Conservation (phyloP, 2,329 filamentous ascomycete genomes). For the Grosmannia serpens region DNA sequence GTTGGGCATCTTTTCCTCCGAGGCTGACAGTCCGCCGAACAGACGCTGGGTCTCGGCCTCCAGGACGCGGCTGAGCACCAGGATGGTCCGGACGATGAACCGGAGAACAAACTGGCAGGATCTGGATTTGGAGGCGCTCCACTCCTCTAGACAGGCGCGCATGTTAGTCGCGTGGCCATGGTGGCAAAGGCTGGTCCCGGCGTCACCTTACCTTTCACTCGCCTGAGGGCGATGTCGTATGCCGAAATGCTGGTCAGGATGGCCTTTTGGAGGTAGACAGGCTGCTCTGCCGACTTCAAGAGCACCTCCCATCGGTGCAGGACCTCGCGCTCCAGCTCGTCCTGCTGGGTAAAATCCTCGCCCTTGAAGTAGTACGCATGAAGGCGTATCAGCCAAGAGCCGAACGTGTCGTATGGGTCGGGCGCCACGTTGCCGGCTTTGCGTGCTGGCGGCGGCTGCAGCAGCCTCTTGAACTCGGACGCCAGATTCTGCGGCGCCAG, state of each 20-base stretch:
- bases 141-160: constrained; percentile 26
- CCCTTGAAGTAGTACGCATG: constrained; percentile 79
- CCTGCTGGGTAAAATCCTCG: constrained; percentile 59
- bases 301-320: constrained; percentile 64
- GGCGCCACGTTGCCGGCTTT: constrained; percentile 25
- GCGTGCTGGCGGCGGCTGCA: constrained; percentile 20
- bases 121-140: constrained; percentile 30
- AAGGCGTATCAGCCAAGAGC: constrained; percentile 73
- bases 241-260: constrained; percentile 78
- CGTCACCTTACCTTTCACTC: constrained; percentile 38
- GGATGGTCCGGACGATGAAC: constrained; percentile 69
- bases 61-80: constrained; percentile 58
- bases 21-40: constrained; percentile 2
- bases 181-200: constrained; percentile 1
- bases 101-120: constrained; percentile 57
- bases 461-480: constrained; percentile 56
- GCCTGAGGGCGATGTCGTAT: constrained; percentile 53
- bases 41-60: constrained; percentile 13
- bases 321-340: constrained; percentile 77
- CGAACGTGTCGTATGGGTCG: constrained; percentile 51
- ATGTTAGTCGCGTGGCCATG: constrained; percentile 8
- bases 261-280: constrained; percentile 62
- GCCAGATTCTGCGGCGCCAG: constrained; percentile 63
- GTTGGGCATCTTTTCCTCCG: not conserved
- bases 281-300: constrained; percentile 55